Conservation (phyloP, 1,284 basidiomycete species). For the Boletus sp. region DNA sequence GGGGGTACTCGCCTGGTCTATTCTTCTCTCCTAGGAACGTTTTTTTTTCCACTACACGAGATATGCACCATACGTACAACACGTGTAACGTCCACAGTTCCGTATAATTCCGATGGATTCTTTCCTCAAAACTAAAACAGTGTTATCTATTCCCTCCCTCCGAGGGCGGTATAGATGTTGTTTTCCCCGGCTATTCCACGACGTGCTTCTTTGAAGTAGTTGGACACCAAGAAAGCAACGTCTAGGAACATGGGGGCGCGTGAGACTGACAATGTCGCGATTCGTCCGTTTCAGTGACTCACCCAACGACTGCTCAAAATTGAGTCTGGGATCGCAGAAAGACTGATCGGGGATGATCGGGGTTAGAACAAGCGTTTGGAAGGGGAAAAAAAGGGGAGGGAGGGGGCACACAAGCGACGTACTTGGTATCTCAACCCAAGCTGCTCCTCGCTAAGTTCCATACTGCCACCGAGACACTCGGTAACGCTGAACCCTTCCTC, state of each 20-base stretch:
- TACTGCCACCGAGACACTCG: constrained; percentile 78
- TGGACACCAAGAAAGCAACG: constrained; percentile 75
- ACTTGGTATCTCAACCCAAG: constrained; percentile 74
- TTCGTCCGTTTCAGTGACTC: constrained; percentile 22
- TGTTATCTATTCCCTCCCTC: constrained; percentile 21
- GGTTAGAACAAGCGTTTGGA: constrained; percentile 1
- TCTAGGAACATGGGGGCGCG: constrained; percentile 39
- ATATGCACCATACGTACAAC: not conserved
- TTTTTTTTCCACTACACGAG: not conserved
- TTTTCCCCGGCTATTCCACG: constrained; percentile 31
- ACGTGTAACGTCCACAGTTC: constrained; percentile 11
- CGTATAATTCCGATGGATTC: constrained; percentile 3
- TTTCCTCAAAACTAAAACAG: not conserved
- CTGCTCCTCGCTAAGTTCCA: constrained; percentile 73
- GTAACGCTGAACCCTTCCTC: constrained; percentile 92
- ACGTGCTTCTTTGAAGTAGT: constrained; percentile 70
- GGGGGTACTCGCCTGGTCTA: not conserved
- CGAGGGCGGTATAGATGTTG: constrained; percentile 31
- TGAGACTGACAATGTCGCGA: not conserved
- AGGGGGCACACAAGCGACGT: constrained; percentile 8
- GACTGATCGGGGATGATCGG: constrained; percentile 40
- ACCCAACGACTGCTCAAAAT: constrained; percentile 82
- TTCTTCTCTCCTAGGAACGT: not conserved
- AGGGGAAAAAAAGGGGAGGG: no score
- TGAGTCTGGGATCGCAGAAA: constrained; percentile 79